A percentile compares a stretch with the other conserved stretches of the same genome.
These are phyloP conservation scores for Clarireedia hainanense DNA, from an alignment of 2,329 filamentous ascomycete genomes.

Conservation along the genomic window DNA sequence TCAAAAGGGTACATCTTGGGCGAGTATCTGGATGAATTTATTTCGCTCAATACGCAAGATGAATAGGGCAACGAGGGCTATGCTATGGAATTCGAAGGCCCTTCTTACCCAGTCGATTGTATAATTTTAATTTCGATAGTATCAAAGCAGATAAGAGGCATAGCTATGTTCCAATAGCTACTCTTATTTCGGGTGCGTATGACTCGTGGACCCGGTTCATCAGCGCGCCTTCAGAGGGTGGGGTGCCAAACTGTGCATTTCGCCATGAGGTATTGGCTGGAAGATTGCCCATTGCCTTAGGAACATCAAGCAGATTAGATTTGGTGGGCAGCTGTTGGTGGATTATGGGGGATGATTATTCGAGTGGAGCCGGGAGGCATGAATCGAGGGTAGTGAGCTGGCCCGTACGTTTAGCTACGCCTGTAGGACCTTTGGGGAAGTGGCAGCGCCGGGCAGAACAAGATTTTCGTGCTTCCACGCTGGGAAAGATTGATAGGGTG, in stretches of 20 bases:
- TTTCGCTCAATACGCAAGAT: background rate
- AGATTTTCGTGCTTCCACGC: too few species aligned
- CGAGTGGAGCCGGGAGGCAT: background rate
- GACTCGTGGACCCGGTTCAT: constrained; percentile 8
- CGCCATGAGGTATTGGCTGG: constrained; percentile 3
- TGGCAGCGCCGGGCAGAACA: too few species aligned
- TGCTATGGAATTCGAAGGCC: constrained; percentile 1
- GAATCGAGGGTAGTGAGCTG: background rate
- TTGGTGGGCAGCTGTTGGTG: constrained; percentile 5
- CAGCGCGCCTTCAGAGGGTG: background rate
- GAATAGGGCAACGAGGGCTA: background rate
- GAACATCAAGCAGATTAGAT: constrained; percentile 2
- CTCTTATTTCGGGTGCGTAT: background rate
- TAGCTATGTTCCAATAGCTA: background rate
- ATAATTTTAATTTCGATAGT: background rate
- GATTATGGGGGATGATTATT: background rate
- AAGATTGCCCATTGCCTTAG: background rate
- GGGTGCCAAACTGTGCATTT: background rate
- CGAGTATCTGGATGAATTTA: constrained; percentile 5
- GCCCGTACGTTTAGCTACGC: background rate
- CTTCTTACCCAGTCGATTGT: background rate
- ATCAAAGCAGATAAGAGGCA: background rate
- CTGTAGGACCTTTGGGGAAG: background rate
- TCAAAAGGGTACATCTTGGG: background rate
- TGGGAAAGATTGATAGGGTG: too few species aligned